These are phyloP conservation scores for Veloporphyrellus conicus DNA, from an alignment of 1,284 basidiomycete genomes.

Conservation along the genomic window DNA sequence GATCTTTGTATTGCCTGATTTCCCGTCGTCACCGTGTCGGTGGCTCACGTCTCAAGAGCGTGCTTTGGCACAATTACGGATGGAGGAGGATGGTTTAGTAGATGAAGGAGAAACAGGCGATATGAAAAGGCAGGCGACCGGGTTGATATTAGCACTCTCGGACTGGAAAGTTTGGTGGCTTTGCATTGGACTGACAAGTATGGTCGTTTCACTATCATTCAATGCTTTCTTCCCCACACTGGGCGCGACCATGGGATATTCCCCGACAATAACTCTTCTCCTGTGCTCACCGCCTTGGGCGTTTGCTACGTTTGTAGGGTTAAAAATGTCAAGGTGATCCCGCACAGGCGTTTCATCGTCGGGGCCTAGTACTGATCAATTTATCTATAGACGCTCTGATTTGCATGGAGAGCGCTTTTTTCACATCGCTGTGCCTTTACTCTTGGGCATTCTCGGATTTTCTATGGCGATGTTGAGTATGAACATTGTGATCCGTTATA, in stretches of 20 bases:
- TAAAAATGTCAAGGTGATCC: conserved; percentile 36
- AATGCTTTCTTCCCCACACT: conserved; percentile 58
- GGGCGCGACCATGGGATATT: conserved; percentile 54
- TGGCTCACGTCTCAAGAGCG: conserved; percentile 64
- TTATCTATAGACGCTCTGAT: conserved; percentile 61
- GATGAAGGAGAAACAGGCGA: conserved; percentile 12
- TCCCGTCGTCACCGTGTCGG: conserved; percentile 52
- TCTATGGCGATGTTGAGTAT: conserved; percentile 67
- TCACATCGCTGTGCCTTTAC: conserved; percentile 54
- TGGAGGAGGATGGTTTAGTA: conserved; percentile 60
- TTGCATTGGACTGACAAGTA: conserved; percentile 44
- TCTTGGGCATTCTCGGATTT: conserved; percentile 67
- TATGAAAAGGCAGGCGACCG: conserved; percentile 9
- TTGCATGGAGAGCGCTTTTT: conserved; percentile 59
- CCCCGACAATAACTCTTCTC: conserved; percentile 48
- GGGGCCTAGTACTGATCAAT: background rate
- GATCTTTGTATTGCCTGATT: conserved; percentile 74
- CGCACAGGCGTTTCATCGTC: conserved; percentile 14
- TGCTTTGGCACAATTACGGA: conserved; percentile 65
- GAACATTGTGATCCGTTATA: conserved; percentile 63
- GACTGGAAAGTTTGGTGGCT: conserved; percentile 62
- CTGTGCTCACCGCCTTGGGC: conserved; percentile 63
- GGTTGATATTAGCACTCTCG: conserved; percentile 41
- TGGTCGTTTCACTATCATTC: conserved; percentile 53
- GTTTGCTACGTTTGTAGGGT: conserved; percentile 48